Base-by-base conservation (phyloP, 2,329 filamentous ascomycete genomes). In the Aspergillus costaricaensis region DNA sequence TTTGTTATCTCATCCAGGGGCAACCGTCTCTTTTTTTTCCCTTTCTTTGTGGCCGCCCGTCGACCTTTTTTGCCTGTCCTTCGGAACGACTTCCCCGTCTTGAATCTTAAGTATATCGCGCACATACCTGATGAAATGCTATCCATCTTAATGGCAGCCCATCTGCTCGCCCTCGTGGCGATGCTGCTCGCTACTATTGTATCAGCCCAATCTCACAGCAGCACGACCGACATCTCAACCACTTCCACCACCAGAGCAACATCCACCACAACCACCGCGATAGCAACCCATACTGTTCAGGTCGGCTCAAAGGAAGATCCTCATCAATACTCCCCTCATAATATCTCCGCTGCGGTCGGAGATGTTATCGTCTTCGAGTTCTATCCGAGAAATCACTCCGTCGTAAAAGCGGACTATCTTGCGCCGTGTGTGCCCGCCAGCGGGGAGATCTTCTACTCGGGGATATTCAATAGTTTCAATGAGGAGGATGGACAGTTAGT, bases 331-430 rank as follows among this genome's bases (percentile, higher is more conserved):
- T 60, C 64, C 1, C 75, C 75, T 1, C 52, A 64, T 15, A 70
- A 59, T 7, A 50, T 76, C 36, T 67, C 66, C 0, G 75, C 75
- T 1, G 63, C 68, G 0, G 62, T 70, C 1, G 75, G 75, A 17
- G 74, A 77, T 58, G 43, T 68, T 1, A 61, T 77, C 14, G 80
- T 83, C 62, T 90, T 86, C 72, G 77, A 82, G 47, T 89, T 90
- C 68, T 88, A 85, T 65, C 86, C 87, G 1, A 79, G 79, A 21
- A 86, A 84, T 55, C 87, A 90, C 68, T 87, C 85, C 3, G 84
- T 90, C n/a, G 84, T 85, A 8, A 81, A 85, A 53, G 83, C 86
- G 36, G 85, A 82, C 52, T 89, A 82, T 65, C 73, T 77, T 2
- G 77, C 78, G n/a, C 86, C 88, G 41, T 91, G 88, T 62, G 82